Percentiles rank a stretch among this genome's conserved stretches.
Evolutionary conservation across 495 filamentous ascomycete species (phyloP).

Genomic region (Lophiostoma macrostomum): DNA sequence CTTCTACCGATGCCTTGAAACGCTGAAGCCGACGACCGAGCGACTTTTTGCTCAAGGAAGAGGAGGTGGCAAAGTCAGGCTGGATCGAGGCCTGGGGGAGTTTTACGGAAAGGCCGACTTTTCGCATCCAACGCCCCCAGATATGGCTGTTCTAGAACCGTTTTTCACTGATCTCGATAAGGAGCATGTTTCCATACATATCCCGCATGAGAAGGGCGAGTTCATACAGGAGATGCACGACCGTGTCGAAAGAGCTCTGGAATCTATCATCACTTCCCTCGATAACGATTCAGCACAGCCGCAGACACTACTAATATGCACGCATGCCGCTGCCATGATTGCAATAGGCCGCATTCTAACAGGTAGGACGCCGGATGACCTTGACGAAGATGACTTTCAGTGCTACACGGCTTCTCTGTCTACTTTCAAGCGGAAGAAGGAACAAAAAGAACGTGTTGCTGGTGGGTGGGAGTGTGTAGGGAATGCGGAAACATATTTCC

Average conservation of each 20-base stretch:
- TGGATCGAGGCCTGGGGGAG: conserved; percentile 82
- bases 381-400: conserved; percentile 70
- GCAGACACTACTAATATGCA: conserved; percentile 72
- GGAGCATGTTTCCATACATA: conserved; percentile 56
- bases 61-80: conserved; percentile 49
- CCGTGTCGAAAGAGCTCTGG: conserved; percentile 67
- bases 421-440: conserved; percentile 51
- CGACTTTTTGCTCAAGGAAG: conserved; percentile 43
- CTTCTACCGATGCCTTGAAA: conserved; percentile 92
- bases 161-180: conserved; percentile 62
- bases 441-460: conserved; percentile 61
- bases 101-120: conserved; percentile 85
- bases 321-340: conserved; percentile 89
- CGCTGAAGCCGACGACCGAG: conserved; percentile 67
- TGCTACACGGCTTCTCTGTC: conserved; percentile 83
- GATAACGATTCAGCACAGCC: conserved; percentile 55
- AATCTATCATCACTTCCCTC: conserved; percentile 64
- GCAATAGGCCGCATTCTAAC: conserved; percentile 78
- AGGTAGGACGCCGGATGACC: conserved; percentile 66
- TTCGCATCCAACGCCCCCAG: conserved; percentile 75
- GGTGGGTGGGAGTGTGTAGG: conserved; percentile 77
- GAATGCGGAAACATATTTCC: conserved; percentile 79
- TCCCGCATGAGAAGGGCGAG: conserved; percentile 71
- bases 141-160: conserved; percentile 51
- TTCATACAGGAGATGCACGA: conserved; percentile 73